phyloP scores from a whole-genome alignment of 306 rosid genomes.

The Cicer cuneatum region DNA sequence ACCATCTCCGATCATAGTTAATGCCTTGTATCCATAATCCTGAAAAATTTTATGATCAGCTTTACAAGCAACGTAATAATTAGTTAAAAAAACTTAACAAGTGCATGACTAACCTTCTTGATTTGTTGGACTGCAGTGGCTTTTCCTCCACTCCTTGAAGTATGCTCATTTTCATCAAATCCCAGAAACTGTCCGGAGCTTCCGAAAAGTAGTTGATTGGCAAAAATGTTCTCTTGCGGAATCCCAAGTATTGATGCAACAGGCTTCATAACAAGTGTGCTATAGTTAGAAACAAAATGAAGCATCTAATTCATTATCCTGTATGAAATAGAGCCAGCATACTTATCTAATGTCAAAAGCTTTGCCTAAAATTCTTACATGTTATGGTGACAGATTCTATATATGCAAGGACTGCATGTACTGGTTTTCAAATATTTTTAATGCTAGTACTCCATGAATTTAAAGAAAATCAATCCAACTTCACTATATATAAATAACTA shows the following conservation, averaged over 20 bases:
- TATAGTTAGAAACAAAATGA: slow-evolving; percentile 33
- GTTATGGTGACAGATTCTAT: neutral
- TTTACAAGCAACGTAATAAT: slow-evolving; percentile 39
- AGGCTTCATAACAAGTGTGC: slow-evolving; percentile 69
- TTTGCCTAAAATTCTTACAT: slow-evolving; percentile 24
- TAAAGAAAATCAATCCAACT: slow-evolving; percentile 24
- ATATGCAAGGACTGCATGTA: slow-evolving; percentile 10
- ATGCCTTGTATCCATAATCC: slow-evolving; percentile 71
- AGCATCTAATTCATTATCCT: slow-evolving; percentile 31
- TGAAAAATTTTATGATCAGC: slow-evolving; percentile 54
- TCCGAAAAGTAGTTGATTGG: slow-evolving; percentile 85
- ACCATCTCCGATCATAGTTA: slow-evolving; percentile 94
- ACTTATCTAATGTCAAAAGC: slow-evolving; percentile 24
- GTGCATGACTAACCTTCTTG: slow-evolving; percentile 65
- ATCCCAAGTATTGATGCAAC: slow-evolving; percentile 81
- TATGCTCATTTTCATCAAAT: slow-evolving; percentile 79
- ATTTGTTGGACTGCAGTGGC: slow-evolving; percentile 84
- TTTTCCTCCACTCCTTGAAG: slow-evolving; percentile 96
- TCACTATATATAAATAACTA: slow-evolving; percentile 4
- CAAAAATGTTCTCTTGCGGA: slow-evolving; percentile 75
- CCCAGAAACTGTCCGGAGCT: slow-evolving; percentile 87
- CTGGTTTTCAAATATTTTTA: slow-evolving; percentile 21
- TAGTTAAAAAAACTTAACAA: slow-evolving; percentile 6
- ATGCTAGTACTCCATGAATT: neutral
- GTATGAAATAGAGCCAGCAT: slow-evolving; percentile 1